These are phyloP conservation scores for Hypoxylon sp. DNA, from an alignment of 2,329 filamentous ascomycete genomes.

Conservation along the genomic window DNA sequence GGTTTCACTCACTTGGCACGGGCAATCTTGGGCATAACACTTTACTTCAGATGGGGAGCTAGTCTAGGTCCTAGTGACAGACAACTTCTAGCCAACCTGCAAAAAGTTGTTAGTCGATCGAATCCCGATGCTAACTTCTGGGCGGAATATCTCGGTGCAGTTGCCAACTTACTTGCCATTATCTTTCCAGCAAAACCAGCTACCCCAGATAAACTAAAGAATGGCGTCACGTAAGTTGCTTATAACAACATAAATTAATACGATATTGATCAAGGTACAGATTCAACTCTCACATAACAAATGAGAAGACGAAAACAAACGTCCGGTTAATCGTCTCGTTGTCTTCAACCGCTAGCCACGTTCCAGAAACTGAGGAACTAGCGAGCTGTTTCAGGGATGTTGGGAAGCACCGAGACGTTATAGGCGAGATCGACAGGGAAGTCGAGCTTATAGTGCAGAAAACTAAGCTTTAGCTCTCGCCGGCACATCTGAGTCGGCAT, in stretches of 20 bases:
- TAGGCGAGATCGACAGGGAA: conserved; percentile 44
- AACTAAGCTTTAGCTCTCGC: conserved; percentile 26
- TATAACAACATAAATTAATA: background rate
- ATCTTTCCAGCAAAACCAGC: conserved; percentile 62
- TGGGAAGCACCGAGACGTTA: conserved; percentile 46
- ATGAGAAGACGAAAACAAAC: conserved; percentile 52
- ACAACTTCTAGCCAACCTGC: conserved; percentile 61
- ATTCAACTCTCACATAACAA: conserved; percentile 42
- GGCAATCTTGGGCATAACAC: conserved; percentile 77
- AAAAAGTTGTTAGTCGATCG: conserved; percentile 58
- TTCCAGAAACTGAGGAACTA: conserved; percentile 47
- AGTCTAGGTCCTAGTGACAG: conserved; percentile 67
- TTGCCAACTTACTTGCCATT: conserved; percentile 62
- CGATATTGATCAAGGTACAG: conserved; percentile 37
- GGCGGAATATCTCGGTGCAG: conserved; percentile 67
- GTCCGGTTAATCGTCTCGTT: conserved; percentile 50
- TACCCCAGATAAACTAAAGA: conserved; percentile 54
- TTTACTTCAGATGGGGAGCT: conserved; percentile 82
- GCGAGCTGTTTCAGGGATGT: conserved; percentile 49
- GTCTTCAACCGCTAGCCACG: conserved; percentile 37
- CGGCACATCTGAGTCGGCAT: conserved; percentile 12
- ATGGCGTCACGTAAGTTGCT: conserved; percentile 59
- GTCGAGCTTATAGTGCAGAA: conserved; percentile 47
- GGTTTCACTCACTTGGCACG: conserved; percentile 81
- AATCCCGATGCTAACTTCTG: conserved; percentile 63